Base-by-base conservation (phyloP, 371 early-diverging fungal genomes). In the Batrachochytrium dendrobatidis region DNA sequence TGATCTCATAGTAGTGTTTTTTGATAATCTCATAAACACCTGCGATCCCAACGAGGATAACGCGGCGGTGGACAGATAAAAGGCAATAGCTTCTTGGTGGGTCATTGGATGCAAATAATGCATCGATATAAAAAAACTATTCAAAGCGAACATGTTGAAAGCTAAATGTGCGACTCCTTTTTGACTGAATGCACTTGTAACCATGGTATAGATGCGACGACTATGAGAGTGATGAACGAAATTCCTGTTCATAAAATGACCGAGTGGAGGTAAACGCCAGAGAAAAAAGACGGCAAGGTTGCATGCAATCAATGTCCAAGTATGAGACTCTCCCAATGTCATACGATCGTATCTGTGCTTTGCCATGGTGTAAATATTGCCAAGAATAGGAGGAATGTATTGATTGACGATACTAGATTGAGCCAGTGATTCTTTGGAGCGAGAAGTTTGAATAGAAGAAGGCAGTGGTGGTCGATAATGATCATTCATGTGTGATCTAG, bases 71-170 rank as follows among this genome's bases (percentile, higher is more conserved):
- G 60, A 55, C 34, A 64, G n/a, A 33, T 64, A 68, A 26, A 68
- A 56, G 12, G 61, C 60, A n/a, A 58, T 20, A 17, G 58, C 25
- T 33, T 63, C 51, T 39, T 67, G 59, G 25, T 48, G 28, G 29
- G 51, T 52, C 22, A 30, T n/a, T n/a, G 57, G 35, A 12, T 20
- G 25, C 18, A n/a, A 46, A n/a, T 63, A 32, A 34, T 67, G 60
- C 30, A 58, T 48, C 6, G 59, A 3, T 15, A 61, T 57, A 18
- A 45, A 53, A 49, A 67, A 67, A 1, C 61, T 51, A 30, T n/a
- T 7, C 45, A 64, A 32, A n/a, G 58, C 68, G 25, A 61, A 32
- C 68, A 68, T 68, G 53, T 68, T 68, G 60, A 68, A 68, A 1
- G 30, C 39, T n/a, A 68, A 45, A 48, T 68, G 68, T 34, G 56